phyloP scores from a whole-genome alignment of 2,329 filamentous ascomycete genomes.

The Trichoderma guizhouense region DNA sequence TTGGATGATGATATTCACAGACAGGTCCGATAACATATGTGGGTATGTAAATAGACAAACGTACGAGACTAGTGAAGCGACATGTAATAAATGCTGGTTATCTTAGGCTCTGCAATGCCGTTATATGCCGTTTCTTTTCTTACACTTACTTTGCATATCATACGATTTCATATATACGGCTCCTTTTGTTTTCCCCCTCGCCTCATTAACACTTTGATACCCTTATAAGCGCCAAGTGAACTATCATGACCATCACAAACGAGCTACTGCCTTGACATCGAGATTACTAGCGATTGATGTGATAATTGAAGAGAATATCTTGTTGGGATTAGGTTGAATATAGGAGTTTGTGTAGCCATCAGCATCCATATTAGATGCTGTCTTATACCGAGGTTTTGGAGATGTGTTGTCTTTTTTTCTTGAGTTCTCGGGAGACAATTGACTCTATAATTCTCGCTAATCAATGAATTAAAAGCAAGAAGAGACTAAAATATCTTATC shows the following conservation, averaged over 20 bases:
- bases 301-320: not conserved
- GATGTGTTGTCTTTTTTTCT: no score
- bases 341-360: not conserved
- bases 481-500: not conserved
- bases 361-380: not conserved
- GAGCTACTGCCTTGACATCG: accelerated
- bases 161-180: accelerated
- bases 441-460: not conserved
- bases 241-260: not conserved
- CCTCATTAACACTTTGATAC: not conserved
- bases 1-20: not conserved
- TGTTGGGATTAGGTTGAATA: not conserved
- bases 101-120: accelerated
- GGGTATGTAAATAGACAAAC: not conserved
- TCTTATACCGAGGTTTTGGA: no score
- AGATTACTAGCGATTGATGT: not conserved
- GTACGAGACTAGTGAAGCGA: not conserved
- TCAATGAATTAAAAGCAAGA: not conserved
- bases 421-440: no score
- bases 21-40: not conserved
- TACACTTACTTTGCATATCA: not conserved
- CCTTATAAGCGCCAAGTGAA: not conserved
- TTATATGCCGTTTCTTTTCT: not conserved
- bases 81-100: not conserved
- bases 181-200: not conserved